Conservation (phyloP, 768 basidiomycete species). For the Termitomyces titanicus region DNA sequence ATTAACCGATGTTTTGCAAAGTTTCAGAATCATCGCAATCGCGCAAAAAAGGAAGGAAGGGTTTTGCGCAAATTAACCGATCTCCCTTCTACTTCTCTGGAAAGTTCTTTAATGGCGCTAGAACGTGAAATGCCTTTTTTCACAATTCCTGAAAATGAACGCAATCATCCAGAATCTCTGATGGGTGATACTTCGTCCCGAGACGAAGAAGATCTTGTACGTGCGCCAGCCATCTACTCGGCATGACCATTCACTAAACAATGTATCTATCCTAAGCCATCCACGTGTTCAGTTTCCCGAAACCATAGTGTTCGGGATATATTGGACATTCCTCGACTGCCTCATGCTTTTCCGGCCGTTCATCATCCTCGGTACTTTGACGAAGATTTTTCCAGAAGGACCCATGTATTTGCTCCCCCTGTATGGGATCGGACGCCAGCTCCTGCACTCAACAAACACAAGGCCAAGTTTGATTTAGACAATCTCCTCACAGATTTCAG, state of each 20-base stretch:
- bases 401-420: constrained; percentile 24
- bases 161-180: no score
- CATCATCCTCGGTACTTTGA: constrained; percentile 11
- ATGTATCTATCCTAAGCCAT: no score
- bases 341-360: constrained; percentile 24
- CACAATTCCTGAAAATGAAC: constrained; percentile 17
- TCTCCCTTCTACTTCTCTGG: constrained; percentile 12
- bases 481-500: constrained; percentile 5
- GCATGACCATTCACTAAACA: no score
- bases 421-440: constrained; percentile 28
- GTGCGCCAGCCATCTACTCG: no score
- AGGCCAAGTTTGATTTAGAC: neutral
- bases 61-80: constrained; percentile 17
- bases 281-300: no score
- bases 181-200: no score
- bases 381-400: constrained; percentile 9
- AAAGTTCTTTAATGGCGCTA: constrained; percentile 19
- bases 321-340: constrained; percentile 1
- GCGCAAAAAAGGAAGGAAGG: constrained; percentile 29
- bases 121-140: constrained; percentile 23
- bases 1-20: no score
- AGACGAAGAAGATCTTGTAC: no score
- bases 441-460: neutral
- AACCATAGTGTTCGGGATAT: neutral
- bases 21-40: constrained; percentile 55